Evolutionary conservation across 257 asterid species (phyloP), one percentile per base, ranked within the genome.

Genomic region (Coffea canephora): DNA sequence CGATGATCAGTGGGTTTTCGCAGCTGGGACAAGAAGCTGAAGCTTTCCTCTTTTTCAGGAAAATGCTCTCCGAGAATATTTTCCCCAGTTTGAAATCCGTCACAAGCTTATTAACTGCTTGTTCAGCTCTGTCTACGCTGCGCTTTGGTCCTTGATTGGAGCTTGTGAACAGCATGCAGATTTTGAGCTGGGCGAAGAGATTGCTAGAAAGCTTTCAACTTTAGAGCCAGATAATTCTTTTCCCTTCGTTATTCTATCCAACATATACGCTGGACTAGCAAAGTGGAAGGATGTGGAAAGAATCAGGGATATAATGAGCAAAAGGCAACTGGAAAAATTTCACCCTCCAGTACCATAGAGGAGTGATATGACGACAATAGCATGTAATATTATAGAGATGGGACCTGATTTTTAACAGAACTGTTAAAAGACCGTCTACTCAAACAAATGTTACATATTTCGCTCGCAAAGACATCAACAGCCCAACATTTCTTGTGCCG

Each of bases 171-270:
- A 84, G 62, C 79, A 88, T 87, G 85, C 90, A 77, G 86, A 92
- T 82, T 75, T 87, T 49, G 83, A 83, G 79, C 78, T 90, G 16
- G 93, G 90, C 45, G 95, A 93, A 78, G 93, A 88, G 84, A 87
- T 90, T 84, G 90, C 86, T n/a, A 50, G 34, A 85, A 91, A 82
- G 75, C 88, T 92, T 82, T 79, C 88, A 34, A 91, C 87, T 41
- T 75, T 91, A 76, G 96, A 94, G 74, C 97, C 97, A 14, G 91
- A 86, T 79, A 91, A 86, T 68, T 93, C 97, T 6, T 78, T 84
- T 52, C 94, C 99, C 43, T 89, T 90, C 75, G 93, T 92, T 64
- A 91, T 96, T 82, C 85, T 96, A 82, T 93, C 98, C 59, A 96
- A 89, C 80, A 91, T 96, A 23, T 92, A 91, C 86, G 96, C 99